These are phyloP conservation scores for Scedosporium dehoogii DNA, from an alignment of 2,329 filamentous ascomycete genomes.

Conservation along the genomic window DNA sequence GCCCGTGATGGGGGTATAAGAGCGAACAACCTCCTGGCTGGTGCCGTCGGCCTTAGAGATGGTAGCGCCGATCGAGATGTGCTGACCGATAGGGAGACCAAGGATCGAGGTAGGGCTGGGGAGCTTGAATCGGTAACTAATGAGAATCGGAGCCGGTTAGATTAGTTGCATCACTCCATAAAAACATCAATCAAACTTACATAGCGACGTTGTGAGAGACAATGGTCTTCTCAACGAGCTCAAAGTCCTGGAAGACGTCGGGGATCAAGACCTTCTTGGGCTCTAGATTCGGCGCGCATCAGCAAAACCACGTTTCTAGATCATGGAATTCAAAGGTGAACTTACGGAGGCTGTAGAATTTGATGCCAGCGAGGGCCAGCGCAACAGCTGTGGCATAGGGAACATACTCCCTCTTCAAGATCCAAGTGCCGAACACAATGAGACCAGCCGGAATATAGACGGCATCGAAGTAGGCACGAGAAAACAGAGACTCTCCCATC, in stretches of 20 bases:
- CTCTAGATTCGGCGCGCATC: conserved; percentile 35
- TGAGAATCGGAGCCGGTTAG: neutral
- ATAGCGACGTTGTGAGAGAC: conserved; percentile 98
- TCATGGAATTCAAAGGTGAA: conserved; percentile 13
- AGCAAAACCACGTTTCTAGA: neutral
- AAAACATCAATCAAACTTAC: conserved; percentile 34
- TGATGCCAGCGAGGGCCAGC: conserved; percentile 56
- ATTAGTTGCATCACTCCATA: neutral
- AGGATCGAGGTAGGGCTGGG: conserved; percentile 71
- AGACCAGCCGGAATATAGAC: conserved; percentile 78
- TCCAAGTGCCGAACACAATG: conserved; percentile 63
- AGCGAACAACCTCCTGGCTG: conserved; percentile 76
- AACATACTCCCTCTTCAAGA: conserved; percentile 70
- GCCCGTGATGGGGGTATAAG: conserved; percentile 85
- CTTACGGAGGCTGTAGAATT: conserved; percentile 64
- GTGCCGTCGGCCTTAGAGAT: conserved; percentile 58
- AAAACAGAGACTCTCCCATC: conserved; percentile 32
- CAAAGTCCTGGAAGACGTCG: conserved; percentile 80
- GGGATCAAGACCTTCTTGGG: conserved; percentile 79
- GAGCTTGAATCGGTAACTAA: conserved; percentile 83
- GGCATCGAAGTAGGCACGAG: conserved; percentile 62
- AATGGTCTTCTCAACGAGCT: conserved; percentile 87
- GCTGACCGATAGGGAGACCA: conserved; percentile 94
- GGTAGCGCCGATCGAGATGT: conserved; percentile 87
- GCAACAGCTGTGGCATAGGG: conserved; percentile 61